These are phyloP conservation scores for Periconia sp. DNA, from an alignment of 2,329 filamentous ascomycete species.

Conservation along the genomic window DNA sequence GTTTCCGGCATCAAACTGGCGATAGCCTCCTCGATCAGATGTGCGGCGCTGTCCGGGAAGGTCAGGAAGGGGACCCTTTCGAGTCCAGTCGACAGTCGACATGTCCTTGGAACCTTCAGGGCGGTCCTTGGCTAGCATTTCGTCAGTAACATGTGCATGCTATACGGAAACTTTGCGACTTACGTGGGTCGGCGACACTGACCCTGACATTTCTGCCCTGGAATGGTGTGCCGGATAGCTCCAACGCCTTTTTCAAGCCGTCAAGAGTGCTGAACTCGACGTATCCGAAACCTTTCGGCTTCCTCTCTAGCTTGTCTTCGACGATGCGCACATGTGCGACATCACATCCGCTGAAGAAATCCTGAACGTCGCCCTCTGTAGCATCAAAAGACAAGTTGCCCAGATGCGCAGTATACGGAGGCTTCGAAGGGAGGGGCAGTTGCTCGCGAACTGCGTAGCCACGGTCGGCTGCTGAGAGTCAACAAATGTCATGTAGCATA, in stretches of 20 bases:
- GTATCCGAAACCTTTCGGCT: conserved; percentile 97
- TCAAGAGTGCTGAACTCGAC: conserved; percentile 89
- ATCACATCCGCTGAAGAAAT: conserved; percentile 83
- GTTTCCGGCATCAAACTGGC: conserved; percentile 56
- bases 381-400: conserved; percentile 97
- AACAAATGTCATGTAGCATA: conserved; percentile 7
- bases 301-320: conserved; percentile 89
- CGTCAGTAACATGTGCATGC: conserved; percentile 16
- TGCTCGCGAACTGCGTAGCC: conserved; percentile 62
- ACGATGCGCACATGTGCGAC: conserved; percentile 93
- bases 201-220: conserved; percentile 88
- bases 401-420: conserved; percentile 92
- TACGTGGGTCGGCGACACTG: conserved; percentile 97
- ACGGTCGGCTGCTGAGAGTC: conserved; percentile 24
- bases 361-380: conserved; percentile 76
- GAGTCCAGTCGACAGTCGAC: conserved; percentile 73
- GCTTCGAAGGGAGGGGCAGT: conserved; percentile 84
- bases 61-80: conserved; percentile 85
- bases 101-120: conserved; percentile 75
- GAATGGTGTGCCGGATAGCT: conserved; percentile 78
- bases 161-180: conserved; percentile 46
- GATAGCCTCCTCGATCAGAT: conserved; percentile 48
- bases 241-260: conserved; percentile 86
- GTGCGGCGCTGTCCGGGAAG: conserved; percentile 61
- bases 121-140: conserved; percentile 75